Base-by-base conservation (phyloP, 1,139 yeast species). In the Geotrichum aggregatum region DNA sequence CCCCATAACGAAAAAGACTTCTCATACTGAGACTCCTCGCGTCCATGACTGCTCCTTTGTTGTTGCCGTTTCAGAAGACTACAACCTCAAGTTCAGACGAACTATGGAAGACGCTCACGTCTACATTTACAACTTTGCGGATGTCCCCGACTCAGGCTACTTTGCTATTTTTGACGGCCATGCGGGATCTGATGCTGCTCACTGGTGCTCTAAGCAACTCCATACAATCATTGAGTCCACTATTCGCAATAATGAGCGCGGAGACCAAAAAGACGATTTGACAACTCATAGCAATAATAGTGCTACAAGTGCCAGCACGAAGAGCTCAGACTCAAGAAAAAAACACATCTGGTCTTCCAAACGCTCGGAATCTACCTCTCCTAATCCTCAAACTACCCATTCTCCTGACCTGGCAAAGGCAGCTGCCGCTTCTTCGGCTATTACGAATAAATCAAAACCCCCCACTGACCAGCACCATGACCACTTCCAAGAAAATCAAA, bases 101-200 rank as follows among this genome's bases (percentile, higher is more conserved):
- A 82, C 89, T 44, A 92, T 92, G 99, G 99, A 92, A 66, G 99
- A 92, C 67, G 95, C 94, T 10, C 98, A 92, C 67, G 87, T 95
- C 0, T 88, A 86, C 64, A 89, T 89, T 43, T 92, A 95, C 61
- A 89, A 92, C 70, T 92, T 86, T 72, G 94, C 92, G 28, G 95
- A 88, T 61, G 70, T 86, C 52, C 76, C 84, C 19, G 98, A 91
- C 66, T 87, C 96, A 84, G 98, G 97, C 2, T 92, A 87, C 67
- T 91, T 92, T 76, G 98, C 95, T 14, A 78, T 92, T 3, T 92
- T 89, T 69, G 99, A 92, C 69, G 99, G 99, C 13, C 99, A 92
- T 70, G 98, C 98, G 2, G 99, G 99, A 16, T 81, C 83, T 56
- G 88, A 83, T 59, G 84, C 95, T 8, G 96, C 98, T 1, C 82